Conservation (phyloP, 1,284 basidiomycete species). For the Ustilago shanxiensis region DNA sequence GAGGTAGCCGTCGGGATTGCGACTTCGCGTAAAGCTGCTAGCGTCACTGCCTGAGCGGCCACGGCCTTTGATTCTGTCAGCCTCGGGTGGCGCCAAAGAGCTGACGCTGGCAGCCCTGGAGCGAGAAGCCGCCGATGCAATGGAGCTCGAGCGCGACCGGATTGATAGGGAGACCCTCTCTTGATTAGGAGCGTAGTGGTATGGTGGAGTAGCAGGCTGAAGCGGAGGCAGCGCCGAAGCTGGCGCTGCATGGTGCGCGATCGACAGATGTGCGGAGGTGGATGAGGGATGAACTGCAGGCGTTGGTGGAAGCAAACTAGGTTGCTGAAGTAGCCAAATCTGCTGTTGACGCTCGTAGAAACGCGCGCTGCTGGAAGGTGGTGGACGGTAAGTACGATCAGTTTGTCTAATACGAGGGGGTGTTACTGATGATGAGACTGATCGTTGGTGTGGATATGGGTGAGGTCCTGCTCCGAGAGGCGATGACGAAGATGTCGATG, state of each 20-base stretch:
- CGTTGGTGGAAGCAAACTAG: slow-evolving; percentile 4
- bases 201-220: background rate
- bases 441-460: slow-evolving; percentile 9
- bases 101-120: slow-evolving; percentile 24
- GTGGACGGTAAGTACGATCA: slow-evolving; percentile 43
- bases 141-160: slow-evolving; percentile 3
- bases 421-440: slow-evolving; percentile 22
- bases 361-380: slow-evolving; percentile 45
- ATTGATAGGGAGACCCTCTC: background rate
- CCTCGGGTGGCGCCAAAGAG: slow-evolving; percentile 21
- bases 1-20: slow-evolving; percentile 28
- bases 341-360: slow-evolving; percentile 45
- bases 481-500: slow-evolving; percentile 8
- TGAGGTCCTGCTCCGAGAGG: background rate
- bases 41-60: slow-evolving; percentile 37
- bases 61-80: slow-evolving; percentile 1
- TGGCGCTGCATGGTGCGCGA: background rate
- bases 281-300: background rate
- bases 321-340: slow-evolving; percentile 27
- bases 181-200: background rate
- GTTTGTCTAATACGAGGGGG: slow-evolving; percentile 21
- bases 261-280: background rate
- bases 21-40: slow-evolving; percentile 50
- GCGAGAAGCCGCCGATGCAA: slow-evolving; percentile 6
- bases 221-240: background rate